A percentile compares a stretch with the other conserved stretches of the same genome.
These are phyloP conservation scores for Thraustochytrium striatum DNA, from an alignment of 352 stramenopile species.

Conservation along the genomic window DNA sequence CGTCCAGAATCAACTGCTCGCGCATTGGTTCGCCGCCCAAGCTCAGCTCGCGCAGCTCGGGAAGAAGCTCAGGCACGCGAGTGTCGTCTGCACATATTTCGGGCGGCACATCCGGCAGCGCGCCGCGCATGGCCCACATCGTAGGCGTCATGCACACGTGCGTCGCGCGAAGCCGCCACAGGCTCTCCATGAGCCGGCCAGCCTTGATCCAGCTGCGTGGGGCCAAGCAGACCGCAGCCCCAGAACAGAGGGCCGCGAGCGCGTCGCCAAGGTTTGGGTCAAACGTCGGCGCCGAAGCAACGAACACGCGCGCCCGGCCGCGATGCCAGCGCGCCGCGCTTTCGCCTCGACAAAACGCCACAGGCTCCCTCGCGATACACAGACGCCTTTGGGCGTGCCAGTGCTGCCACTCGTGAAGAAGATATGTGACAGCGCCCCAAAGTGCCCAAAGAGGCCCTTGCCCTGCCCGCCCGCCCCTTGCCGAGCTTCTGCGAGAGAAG, in stretches of 20 bases:
- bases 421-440: constrained; percentile 48
- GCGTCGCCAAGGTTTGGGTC: constrained; percentile 47
- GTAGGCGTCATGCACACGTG: constrained; percentile 48
- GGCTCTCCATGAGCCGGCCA: not conserved
- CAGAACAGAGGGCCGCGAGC: not conserved
- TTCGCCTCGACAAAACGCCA: not conserved
- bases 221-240: constrained; percentile 14
- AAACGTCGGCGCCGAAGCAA: constrained; percentile 39
- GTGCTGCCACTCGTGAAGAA: constrained; percentile 50
- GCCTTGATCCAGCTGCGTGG: not conserved
- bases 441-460: no score
- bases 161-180: not conserved
- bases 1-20: not conserved
- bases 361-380: constrained; percentile 17
- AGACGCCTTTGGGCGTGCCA: constrained; percentile 42
- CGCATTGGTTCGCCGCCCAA: constrained; percentile 45
- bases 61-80: not conserved
- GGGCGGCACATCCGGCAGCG: not conserved
- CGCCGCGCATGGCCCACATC: not conserved
- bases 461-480: not conserved
- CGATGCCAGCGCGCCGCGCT: not conserved
- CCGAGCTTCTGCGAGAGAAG: not conserved
- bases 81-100: not conserved
- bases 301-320: not conserved
- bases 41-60: constrained; percentile 9